Evolutionary conservation across 805 yeast species (phyloP), one percentile per base, ranked within the genome.

Genomic region (Yamadazyma laniorum): DNA sequence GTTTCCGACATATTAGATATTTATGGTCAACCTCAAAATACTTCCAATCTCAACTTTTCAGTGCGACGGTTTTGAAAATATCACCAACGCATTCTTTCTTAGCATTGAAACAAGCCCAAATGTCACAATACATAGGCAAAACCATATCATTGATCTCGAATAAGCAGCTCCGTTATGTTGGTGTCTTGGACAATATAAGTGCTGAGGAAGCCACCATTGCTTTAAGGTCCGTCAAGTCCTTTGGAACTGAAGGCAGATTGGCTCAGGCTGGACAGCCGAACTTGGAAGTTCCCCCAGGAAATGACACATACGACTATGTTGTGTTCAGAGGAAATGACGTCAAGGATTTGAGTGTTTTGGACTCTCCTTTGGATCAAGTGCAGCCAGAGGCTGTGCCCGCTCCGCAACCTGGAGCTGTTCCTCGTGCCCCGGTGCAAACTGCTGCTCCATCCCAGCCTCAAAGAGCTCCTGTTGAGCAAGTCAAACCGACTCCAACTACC

Each of bases 71-170:
- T 35, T 35, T 15, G 21, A 33, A 18, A 14, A 23, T 17, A 30
- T 27, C 36, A 28, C 34, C 40, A 17, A 11, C 40, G 25, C 22
- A 13, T 35, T n/a, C n/a, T n/a, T n/a, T n/a, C n/a, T n/a, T n/a
- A n/a, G n/a, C n/a, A n/a, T n/a, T n/a, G n/a, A n/a, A n/a, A n/a
- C n/a, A n/a, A n/a, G n/a, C n/a, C n/a, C n/a, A n/a, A 21, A 93
- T 93, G 98, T 83, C 97, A 32, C 89, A 89, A 56, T 90, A 83
- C 62, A 85, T 89, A 49, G 98, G 98, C 7, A 87, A 87, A 59
- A 82, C 91, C 35, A 87, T 89, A 51, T 80, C 93, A 18, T 71
- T 88, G 58, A 76, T 85, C 46, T 82, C 95, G 42, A 79, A 77
- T 56, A 81, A 85, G 51, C 87, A 86, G 26, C 81, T 85, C 44